Evolutionary conservation across 1,139 yeast genomes (phyloP).

Genomic region (Wickerhamomyces sp.): DNA sequence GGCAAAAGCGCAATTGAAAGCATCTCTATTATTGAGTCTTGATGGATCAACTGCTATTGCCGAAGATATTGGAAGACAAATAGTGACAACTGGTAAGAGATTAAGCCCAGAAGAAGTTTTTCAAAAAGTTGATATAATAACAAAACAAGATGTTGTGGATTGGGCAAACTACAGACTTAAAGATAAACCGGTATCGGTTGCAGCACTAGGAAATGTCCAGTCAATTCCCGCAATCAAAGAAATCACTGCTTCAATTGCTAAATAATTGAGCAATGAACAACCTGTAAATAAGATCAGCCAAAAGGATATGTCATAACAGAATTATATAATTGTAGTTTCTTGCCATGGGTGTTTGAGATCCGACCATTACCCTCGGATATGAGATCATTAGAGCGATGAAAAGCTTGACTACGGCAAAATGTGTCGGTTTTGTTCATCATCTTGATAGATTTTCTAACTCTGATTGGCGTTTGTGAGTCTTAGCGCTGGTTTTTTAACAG

Average conservation of each 20-base stretch:
- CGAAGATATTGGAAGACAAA: slow-evolving; percentile 96
- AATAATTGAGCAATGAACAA: not conserved
- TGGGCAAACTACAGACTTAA: slow-evolving; percentile 87
- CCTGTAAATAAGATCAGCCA: not conserved
- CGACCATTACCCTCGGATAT: too few relatives aligned
- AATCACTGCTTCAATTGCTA: slow-evolving; percentile 15
- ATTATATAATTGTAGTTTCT: too few relatives aligned
- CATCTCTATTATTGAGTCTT: slow-evolving; percentile 78
- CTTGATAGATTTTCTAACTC: too few relatives aligned
- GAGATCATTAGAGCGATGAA: too few relatives aligned
- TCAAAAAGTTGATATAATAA: slow-evolving; percentile 72
- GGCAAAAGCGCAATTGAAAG: slow-evolving; percentile 92
- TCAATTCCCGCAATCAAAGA: slow-evolving; percentile 29
- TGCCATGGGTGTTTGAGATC: too few relatives aligned
- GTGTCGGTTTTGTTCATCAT: too few relatives aligned
- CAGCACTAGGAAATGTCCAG: slow-evolving; percentile 80
- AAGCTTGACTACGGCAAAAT: too few relatives aligned
- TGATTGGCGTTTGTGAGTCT: too few relatives aligned
- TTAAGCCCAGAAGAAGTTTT: slow-evolving; percentile 91
- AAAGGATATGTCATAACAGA: too few relatives aligned
- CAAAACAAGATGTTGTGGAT: slow-evolving; percentile 70
- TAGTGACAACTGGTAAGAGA: slow-evolving; percentile 90
- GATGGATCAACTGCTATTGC: slow-evolving; percentile 97
- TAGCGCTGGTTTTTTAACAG: too few relatives aligned
- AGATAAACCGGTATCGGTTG: slow-evolving; percentile 79